Conservation (phyloP, 371 early-diverging fungal species). For the Rhizopus stolonifer region DNA sequence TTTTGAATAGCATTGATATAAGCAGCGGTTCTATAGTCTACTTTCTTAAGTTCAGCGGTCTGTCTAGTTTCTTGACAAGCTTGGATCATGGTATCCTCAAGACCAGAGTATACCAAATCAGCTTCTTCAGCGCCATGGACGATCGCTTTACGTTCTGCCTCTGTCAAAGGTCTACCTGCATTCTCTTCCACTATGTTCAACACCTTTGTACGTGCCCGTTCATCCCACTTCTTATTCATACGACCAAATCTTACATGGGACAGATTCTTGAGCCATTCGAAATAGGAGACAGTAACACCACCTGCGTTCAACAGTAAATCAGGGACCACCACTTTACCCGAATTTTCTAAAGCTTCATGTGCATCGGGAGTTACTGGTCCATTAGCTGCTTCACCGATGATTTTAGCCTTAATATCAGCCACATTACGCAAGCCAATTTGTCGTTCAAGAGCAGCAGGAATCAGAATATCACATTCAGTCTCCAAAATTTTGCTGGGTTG, state of each 20-base stretch:
- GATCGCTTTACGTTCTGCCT: slow-evolving; percentile 75
- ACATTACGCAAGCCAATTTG: slow-evolving; percentile 83
- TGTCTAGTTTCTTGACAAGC: slow-evolving; percentile 66
- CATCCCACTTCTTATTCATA: slow-evolving; percentile 92
- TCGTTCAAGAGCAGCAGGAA: slow-evolving; percentile 87
- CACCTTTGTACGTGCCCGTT: slow-evolving; percentile 75
- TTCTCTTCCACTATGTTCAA: slow-evolving; percentile 78
- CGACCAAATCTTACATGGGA: slow-evolving; percentile 89
- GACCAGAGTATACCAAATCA: slow-evolving; percentile 86
- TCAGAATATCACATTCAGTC: slow-evolving; percentile 81
- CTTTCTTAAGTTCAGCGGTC: slow-evolving; percentile 60
- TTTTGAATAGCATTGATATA: slow-evolving; percentile 85
- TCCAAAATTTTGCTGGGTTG: slow-evolving; percentile 68
- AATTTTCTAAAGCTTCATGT: slow-evolving; percentile 66
- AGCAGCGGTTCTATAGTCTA: slow-evolving; percentile 86
- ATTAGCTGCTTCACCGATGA: slow-evolving; percentile 89
- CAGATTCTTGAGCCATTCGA: slow-evolving; percentile 84
- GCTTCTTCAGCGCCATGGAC: slow-evolving; percentile 91
- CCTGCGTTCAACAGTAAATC: slow-evolving; percentile 86
- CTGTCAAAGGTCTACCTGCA: slow-evolving; percentile 63
- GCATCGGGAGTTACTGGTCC: slow-evolving; percentile 85
- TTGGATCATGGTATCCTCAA: slow-evolving; percentile 89
- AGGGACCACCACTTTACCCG: slow-evolving; percentile 75
- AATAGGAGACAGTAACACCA: slow-evolving; percentile 87
- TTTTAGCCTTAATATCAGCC: slow-evolving; percentile 78